Evolutionary conservation across 495 filamentous ascomycete genomes (phyloP).

Genomic region (Aspergillus bridgeri): DNA sequence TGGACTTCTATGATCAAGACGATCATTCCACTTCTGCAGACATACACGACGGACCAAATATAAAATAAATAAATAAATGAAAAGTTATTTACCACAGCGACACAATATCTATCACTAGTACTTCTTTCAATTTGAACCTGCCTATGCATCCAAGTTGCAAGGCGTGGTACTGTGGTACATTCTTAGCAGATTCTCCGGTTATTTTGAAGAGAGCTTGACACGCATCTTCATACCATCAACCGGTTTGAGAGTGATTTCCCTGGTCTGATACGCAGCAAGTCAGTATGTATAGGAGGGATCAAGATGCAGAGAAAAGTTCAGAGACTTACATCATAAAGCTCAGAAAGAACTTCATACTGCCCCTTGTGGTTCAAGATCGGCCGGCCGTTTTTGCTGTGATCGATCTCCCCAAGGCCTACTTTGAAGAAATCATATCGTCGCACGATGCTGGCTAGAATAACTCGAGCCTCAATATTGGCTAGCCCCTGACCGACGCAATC

Average conservation of each 20-base stretch:
- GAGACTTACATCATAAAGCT: slow-evolving; percentile 43
- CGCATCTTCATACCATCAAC: slow-evolving; percentile 25
- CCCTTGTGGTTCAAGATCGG: slow-evolving; percentile 35
- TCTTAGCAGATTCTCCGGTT: neutral
- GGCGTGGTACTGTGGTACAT: too few relatives aligned
- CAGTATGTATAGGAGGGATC: neutral
- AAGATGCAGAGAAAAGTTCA: neutral
- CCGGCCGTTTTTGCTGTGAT: slow-evolving; percentile 9
- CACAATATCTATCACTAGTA: too few relatives aligned
- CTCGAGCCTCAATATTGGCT: slow-evolving; percentile 39
- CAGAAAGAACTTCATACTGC: slow-evolving; percentile 36
- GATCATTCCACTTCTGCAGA: too few relatives aligned
- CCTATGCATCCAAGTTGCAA: neutral
- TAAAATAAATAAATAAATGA: too few relatives aligned
- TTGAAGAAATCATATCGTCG: slow-evolving; percentile 43
- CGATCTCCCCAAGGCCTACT: slow-evolving; percentile 39
- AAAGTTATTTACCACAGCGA: too few relatives aligned
- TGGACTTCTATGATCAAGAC: too few relatives aligned
- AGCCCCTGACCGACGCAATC: slow-evolving; percentile 52
- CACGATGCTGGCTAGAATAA: slow-evolving; percentile 35
- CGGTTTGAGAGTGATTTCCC: slow-evolving; percentile 19
- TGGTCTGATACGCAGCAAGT: slow-evolving; percentile 2
- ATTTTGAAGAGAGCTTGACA: neutral
- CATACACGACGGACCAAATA: too few relatives aligned
- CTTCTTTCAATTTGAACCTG: too few relatives aligned